A percentile compares a stretch with the other conserved stretches of the same genome.
phyloP scores from a whole-genome alignment of 2,329 filamentous ascomycete genomes.

The Colletotrichum kahawae region DNA sequence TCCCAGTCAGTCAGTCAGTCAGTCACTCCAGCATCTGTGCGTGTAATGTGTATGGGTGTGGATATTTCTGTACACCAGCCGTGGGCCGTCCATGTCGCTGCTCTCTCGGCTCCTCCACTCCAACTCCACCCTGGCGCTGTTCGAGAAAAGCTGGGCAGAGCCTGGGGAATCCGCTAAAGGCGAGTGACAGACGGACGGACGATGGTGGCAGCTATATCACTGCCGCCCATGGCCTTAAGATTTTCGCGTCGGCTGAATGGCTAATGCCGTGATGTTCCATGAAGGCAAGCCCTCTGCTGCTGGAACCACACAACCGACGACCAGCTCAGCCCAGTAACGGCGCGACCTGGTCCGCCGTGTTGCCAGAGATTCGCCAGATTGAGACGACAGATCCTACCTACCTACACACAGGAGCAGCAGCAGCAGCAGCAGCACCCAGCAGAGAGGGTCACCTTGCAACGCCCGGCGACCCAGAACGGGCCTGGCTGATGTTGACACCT shows the following conservation, averaged over 20 bases:
- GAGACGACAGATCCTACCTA: constrained; percentile 13
- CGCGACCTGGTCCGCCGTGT: constrained; percentile 26
- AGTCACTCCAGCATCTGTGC: constrained; percentile 15
- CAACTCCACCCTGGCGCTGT: constrained; percentile 25
- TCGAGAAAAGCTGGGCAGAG: constrained; percentile 7
- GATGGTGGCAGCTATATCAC: constrained; percentile 35
- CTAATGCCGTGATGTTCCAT: constrained; percentile 46
- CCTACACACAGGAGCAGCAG: neutral
- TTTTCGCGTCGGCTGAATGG: constrained; percentile 51
- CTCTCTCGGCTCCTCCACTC: neutral
- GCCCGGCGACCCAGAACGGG: neutral
- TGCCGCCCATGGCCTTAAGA: constrained; percentile 40
- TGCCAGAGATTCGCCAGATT: constrained; percentile 22
- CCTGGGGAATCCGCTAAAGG: constrained; percentile 29
- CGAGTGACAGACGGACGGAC: constrained; percentile 35
- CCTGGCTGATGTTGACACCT: constrained; percentile 10
- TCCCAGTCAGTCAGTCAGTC: neutral
- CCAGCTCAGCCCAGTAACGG: constrained; percentile 30
- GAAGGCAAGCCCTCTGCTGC: constrained; percentile 22
- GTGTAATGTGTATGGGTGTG: constrained; percentile 13
- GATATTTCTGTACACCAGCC: constrained; percentile 11
- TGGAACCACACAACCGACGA: constrained; percentile 31
- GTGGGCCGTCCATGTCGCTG: neutral
- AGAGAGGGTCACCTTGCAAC: constrained; percentile 26
- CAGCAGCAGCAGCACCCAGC: neutral